phyloP scores from a whole-genome alignment of 257 asterid species.

The Eucommia ulmoides region DNA sequence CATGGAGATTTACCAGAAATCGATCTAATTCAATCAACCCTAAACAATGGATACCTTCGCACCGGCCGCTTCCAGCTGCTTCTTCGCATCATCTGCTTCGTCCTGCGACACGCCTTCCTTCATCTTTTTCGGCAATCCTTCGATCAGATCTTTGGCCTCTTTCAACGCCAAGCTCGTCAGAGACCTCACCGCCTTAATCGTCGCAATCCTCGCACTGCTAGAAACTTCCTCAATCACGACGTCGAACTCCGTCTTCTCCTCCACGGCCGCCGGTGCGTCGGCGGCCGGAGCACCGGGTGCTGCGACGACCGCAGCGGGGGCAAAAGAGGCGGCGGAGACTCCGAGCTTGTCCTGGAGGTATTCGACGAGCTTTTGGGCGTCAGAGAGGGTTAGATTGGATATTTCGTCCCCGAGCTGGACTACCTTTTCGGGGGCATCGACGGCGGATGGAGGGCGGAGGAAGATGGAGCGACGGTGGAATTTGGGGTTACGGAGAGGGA shows the following conservation, averaged over 20 bases:
- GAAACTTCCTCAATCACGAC: conserved; percentile 87
- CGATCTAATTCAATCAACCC: conserved; percentile 10
- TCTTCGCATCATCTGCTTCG: conserved; percentile 90
- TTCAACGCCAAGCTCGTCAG: conserved; percentile 68
- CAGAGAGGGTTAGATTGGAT: conserved; percentile 67
- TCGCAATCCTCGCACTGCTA: conserved; percentile 57
- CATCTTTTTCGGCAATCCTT: conserved; percentile 88
- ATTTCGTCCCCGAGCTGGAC: conserved; percentile 73
- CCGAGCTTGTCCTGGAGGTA: conserved; percentile 94
- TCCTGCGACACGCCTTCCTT: conserved; percentile 76
- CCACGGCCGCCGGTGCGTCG: conserved; percentile 52
- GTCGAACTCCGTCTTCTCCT: conserved; percentile 90
- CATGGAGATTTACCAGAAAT: neutral
- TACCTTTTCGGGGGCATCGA: conserved; percentile 83
- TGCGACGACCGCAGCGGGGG: conserved; percentile 68
- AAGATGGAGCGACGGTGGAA: conserved; percentile 32
- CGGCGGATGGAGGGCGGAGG: conserved; percentile 57
- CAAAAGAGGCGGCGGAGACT: conserved; percentile 83
- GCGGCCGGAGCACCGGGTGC: conserved; percentile 24
- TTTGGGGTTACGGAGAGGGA: conserved; percentile 25
- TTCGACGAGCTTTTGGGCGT: conserved; percentile 93
- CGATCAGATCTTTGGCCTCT: conserved; percentile 87
- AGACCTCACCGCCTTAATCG: conserved; percentile 88
- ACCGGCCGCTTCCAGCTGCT: conserved; percentile 89
- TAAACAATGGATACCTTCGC: conserved; percentile 58